Conservation (phyloP, 805 yeast genomes). For the Wickerhamiella qilinensis region DNA sequence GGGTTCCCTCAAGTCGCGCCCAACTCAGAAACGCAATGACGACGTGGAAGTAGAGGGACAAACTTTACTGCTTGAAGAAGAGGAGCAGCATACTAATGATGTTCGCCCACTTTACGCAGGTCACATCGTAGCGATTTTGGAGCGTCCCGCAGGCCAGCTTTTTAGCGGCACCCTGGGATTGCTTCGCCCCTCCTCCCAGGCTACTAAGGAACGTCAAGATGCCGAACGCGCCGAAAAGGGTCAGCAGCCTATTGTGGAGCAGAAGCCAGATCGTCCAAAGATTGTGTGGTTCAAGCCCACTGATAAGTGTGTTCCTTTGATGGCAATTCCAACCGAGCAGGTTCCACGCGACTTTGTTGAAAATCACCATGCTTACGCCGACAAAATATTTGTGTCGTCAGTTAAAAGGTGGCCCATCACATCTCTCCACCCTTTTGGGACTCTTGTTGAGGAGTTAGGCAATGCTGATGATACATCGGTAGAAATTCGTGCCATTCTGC, state of each 20-base stretch:
- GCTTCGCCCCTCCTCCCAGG: conserved; percentile 89
- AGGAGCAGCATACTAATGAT: conserved; percentile 87
- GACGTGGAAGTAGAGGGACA: conserved; percentile 99
- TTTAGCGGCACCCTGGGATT: conserved; percentile 90
- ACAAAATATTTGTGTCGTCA: conserved; percentile 79
- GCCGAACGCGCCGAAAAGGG: conserved; percentile 18
- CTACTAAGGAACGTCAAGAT: conserved; percentile 52
- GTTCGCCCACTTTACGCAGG: conserved; percentile 92
- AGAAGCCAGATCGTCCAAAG: conserved; percentile 44
- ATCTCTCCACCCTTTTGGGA: conserved; percentile 94
- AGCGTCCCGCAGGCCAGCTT: conserved; percentile 91
- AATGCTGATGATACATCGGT: conserved; percentile 57
- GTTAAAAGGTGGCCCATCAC: conserved; percentile 99
- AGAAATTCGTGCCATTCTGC: conserved; percentile 73
- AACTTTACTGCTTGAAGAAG: conserved; percentile 77
- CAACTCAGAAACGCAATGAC: conserved; percentile 93
- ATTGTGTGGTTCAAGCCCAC: conserved; percentile 99
- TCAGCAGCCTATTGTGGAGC: conserved; percentile 15
- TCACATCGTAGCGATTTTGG: conserved; percentile 95
- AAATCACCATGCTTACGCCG: conserved; percentile 67
- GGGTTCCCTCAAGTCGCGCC: conserved; percentile 87
- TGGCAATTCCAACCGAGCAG: conserved; percentile 97
- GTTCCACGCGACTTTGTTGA: conserved; percentile 94
- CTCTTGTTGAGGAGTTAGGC: conserved; percentile 76
- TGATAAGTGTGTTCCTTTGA: conserved; percentile 91